A percentile compares a stretch with the other conserved stretches of the same genome.
Conservation (phyloP, 345 rosid genomes). For the Gossypium turneri region DNA sequence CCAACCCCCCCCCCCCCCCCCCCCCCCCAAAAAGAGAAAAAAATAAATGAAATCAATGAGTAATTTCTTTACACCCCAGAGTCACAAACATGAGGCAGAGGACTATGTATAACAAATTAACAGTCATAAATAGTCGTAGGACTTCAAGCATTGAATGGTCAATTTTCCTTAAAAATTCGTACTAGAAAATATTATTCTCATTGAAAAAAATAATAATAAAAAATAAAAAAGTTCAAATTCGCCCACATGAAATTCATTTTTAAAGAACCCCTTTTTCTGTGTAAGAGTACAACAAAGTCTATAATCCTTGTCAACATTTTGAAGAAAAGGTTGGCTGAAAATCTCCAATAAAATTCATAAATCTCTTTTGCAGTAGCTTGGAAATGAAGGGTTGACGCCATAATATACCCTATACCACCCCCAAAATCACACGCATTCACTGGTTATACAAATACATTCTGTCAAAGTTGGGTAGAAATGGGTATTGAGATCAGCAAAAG, state of each 20-base stretch:
- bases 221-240: neutral
- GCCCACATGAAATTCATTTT: neutral
- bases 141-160: neutral
- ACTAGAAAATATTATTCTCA: neutral
- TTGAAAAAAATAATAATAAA: neutral
- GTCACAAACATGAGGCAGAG: neutral
- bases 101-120: neutral
- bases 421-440: neutral
- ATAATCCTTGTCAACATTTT: neutral
- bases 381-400: slow-evolving; percentile 18
- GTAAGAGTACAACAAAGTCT: neutral
- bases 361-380: slow-evolving; percentile 15
- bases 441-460: neutral
- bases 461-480: slow-evolving; percentile 7
- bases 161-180: neutral
- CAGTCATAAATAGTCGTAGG: neutral
- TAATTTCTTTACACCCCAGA: neutral
- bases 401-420: neutral
- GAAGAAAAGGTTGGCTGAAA: slow-evolving; percentile 14
- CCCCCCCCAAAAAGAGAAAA: neutral
- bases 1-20: neutral
- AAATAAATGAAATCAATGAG: neutral
- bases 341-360: neutral
- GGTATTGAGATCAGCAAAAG: neutral
- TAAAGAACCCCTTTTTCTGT: neutral